Evolutionary conservation across 106 monocot genomes (phyloP), one percentile per base, ranked within the genome.

Genomic region (Acorus gramineus): DNA sequence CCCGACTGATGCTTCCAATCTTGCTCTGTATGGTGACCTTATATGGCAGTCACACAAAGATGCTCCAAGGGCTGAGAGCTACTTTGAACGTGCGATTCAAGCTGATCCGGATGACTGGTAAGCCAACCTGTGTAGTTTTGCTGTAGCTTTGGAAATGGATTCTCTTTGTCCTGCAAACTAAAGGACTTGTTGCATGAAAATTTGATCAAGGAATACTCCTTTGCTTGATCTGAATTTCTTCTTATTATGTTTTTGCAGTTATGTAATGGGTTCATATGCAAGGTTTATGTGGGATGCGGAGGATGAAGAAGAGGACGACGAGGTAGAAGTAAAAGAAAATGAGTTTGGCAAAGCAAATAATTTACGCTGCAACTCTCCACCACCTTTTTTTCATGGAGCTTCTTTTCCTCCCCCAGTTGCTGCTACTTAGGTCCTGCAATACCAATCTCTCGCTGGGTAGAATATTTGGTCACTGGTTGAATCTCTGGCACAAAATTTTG

Each of bases 41-140:
- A 44, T 77, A 12, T 77, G 76, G 76, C 66, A 70, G 66, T 66
- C 62, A 11, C 53, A 71, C 50, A 71, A 42, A 61, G 77, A 77
- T 42, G 53, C 14, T n/a, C 49, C 61, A 14, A 59, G 77, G 45
- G 77, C 77, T 2, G 66, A 56, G 11, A 0, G 13, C 2, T 77
- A 77, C 49, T 71, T 66, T 42, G 50, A 67, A 50, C 71, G 66
- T 12, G 71, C 77, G 1, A 71, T 67, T 8, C 56, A 66, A 44
- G 77, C 77, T 3, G 62, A 65, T 2, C 77, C 77, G 14, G 61
- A 71, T 7, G 62, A 77, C 52, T 77, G 77, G 77, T 77, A 50
- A 57, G 49, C 2, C 7, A 49, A 9, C 7, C 11, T 49, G 8
- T 6, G 3, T 11, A n/a, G 49, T 13, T n/a, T 2, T 48, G 49